Evolutionary conservation across 2,329 filamentous ascomycete species (phyloP).

Genomic region (Harringtonia aguacate): DNA sequence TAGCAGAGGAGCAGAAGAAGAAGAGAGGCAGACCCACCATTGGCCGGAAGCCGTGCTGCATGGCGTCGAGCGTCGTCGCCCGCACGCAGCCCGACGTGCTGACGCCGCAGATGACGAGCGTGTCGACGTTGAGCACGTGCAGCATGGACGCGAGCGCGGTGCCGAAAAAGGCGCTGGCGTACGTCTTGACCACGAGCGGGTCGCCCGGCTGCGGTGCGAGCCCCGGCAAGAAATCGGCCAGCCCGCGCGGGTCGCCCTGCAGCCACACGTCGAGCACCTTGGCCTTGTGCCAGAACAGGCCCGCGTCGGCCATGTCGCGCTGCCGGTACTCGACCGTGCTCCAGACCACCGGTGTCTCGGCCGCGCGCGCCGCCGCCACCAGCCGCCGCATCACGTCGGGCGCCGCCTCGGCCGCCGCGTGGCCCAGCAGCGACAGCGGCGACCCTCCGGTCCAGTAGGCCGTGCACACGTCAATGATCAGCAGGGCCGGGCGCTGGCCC

Average conservation of each 20-base stretch:
- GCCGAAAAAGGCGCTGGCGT: conserved; percentile 34
- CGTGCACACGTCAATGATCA: conserved; percentile 35
- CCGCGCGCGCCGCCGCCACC: conserved; percentile 26
- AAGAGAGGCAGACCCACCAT: conserved; percentile 22
- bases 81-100: conserved; percentile 34
- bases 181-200: conserved; percentile 29
- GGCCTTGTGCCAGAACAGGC: conserved; percentile 30
- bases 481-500: conserved; percentile 28
- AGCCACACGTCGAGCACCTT: conserved; percentile 30
- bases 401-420: conserved; percentile 22
- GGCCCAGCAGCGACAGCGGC: conserved; percentile 26
- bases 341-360: conserved; percentile 29
- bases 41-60: conserved; percentile 32
- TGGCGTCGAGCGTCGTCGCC: conserved; percentile 31
- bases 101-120: conserved; percentile 33
- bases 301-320: conserved; percentile 32
- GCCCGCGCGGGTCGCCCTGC: conserved; percentile 21
- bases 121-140: conserved; percentile 26
- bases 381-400: conserved; percentile 27
- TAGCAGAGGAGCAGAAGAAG: neutral
- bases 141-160: conserved; percentile 31
- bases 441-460: conserved; percentile 33
- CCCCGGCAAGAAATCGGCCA: conserved; percentile 24
- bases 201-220: conserved; percentile 24
- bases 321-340: conserved; percentile 30